phyloP scores from a whole-genome alignment of 495 filamentous ascomycete species.

The Daldinia bambusicola region DNA sequence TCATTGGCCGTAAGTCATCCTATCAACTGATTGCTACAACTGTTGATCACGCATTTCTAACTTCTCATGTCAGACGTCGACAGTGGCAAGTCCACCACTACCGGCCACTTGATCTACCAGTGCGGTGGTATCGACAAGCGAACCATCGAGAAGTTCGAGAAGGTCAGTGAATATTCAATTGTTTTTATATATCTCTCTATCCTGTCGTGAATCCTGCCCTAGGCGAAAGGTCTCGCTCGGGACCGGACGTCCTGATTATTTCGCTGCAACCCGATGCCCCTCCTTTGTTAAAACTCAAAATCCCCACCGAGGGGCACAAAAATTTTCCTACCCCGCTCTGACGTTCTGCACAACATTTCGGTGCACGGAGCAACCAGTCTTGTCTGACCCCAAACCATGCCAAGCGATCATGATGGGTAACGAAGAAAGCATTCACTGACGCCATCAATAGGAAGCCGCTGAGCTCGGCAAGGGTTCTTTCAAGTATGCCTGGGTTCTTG shows the following conservation, averaged over 20 bases:
- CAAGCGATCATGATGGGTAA: slow-evolving; percentile 12
- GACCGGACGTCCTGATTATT: slow-evolving; percentile 24
- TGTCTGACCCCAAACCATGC: slow-evolving; percentile 15
- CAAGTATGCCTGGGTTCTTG: slow-evolving; percentile 99
- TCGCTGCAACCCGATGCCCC: slow-evolving; percentile 45
- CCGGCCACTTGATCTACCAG: slow-evolving; percentile 99
- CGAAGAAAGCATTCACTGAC: slow-evolving; percentile 41
- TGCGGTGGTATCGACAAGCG: slow-evolving; percentile 99
- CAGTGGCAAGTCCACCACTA: slow-evolving; percentile 98
- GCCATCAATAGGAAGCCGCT: slow-evolving; percentile 82
- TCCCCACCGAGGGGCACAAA: slow-evolving; percentile 51
- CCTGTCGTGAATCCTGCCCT: slow-evolving; percentile 25
- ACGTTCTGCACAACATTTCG: slow-evolving; percentile 41
- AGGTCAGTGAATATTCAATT: slow-evolving; percentile 68
- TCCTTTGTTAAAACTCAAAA: slow-evolving; percentile 27
- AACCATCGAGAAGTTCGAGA: slow-evolving; percentile 99
- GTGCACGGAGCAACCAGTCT: slow-evolving; percentile 48
- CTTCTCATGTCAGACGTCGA: slow-evolving; percentile 78
- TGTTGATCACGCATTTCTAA: slow-evolving; percentile 29
- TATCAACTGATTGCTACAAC: slow-evolving; percentile 66
- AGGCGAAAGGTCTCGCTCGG: not conserved
- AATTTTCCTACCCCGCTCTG: slow-evolving; percentile 51
- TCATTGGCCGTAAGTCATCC: slow-evolving; percentile 93
- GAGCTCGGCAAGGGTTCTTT: slow-evolving; percentile 99
- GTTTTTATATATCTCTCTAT: slow-evolving; percentile 2